A percentile compares a stretch with the other conserved stretches of the same genome.
Evolutionary conservation across 805 yeast species (phyloP).

Genomic region (Suhomyces canberraensis): DNA sequence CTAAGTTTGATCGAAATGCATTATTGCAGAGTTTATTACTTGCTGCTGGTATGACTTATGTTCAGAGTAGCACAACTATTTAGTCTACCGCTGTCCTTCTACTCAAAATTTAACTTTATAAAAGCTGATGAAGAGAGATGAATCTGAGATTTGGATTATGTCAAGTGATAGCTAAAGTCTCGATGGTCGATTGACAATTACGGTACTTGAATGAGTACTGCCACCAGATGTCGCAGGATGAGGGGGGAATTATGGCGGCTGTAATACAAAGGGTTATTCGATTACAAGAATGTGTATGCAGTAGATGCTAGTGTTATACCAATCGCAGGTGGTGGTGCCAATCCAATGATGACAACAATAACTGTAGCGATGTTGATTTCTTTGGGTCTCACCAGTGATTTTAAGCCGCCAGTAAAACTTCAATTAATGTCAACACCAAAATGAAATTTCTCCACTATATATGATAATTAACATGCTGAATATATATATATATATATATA

Average conservation of each 20-base stretch:
- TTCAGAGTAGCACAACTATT: constrained; percentile 49
- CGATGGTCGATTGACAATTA: no score
- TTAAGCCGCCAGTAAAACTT: constrained; percentile 8
- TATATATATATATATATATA: no score
- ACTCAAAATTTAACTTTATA: constrained; percentile 35
- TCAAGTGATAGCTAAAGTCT: constrained; percentile 30
- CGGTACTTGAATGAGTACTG: no score
- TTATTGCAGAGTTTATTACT: constrained; percentile 34
- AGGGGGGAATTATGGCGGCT: constrained; percentile 25
- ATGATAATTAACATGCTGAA: not conserved
- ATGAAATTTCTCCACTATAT: not conserved
- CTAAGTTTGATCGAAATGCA: constrained; percentile 40
- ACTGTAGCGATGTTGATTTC: constrained; percentile 21
- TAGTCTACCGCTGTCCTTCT: constrained; percentile 27
- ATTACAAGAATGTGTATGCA: constrained; percentile 24
- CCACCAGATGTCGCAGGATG: constrained; percentile 28
- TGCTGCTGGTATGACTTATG: constrained; percentile 44
- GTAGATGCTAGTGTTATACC: constrained; percentile 30
- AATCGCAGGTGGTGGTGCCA: constrained; percentile 29
- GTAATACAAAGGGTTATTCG: constrained; percentile 21
- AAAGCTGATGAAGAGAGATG: constrained; percentile 37
- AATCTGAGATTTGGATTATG: constrained; percentile 43
- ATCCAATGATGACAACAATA: constrained; percentile 27
- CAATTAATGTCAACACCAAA: no score
- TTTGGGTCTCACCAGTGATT: constrained; percentile 17